Evolutionary conservation across 805 yeast genomes (phyloP), one percentile per base, ranked within the genome.

Genomic region (Metschnikowia kofuensis): DNA sequence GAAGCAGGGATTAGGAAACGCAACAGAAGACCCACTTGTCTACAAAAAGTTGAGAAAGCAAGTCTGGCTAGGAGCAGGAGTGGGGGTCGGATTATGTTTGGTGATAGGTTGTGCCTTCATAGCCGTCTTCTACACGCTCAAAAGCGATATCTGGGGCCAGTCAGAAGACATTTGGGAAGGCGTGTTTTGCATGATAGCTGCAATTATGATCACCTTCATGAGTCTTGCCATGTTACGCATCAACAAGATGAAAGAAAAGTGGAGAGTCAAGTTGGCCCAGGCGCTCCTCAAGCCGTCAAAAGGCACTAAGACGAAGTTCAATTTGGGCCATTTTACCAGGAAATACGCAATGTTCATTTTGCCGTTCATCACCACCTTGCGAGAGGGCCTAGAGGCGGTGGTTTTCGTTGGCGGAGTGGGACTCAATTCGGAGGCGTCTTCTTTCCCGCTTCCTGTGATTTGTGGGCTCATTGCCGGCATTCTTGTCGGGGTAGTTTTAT

Each of bases 191-290:
- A 72, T 92, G 57, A 83, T 92, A 67, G 99, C 98, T 2, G 82
- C 96, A 0, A 72, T 88, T 41, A 81, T 92, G 82, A 92, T 92
- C 64, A 81, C 97, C 11, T 60, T 86, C 60, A 91, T 92, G 97
- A 98, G 99, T 67, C 79, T 92, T 62, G 96, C 97, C 49, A 88
- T 92, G 96, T 79, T 92, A 64, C 83, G 98, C 71, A 79, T 92
- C 68, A 91, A 91, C 76, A 90, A 91, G 76, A 89, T 91, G 96
- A 90, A 89, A 73, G 92, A 83, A 58, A 92, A 92, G 74, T 92
- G 99, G 99, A 83, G 97, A 76, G 78, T 90, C 57, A 92, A 92
- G 74, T 87, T 92, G 65, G 97, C 97, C 29, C 79, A 74, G 63
- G 92, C 97, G 9, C 72, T 91, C 51, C 71, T 89, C 45, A 84